These are phyloP conservation scores for Stemphylium beticola DNA, from an alignment of 2,329 filamentous ascomycete genomes.

Conservation along the genomic window DNA sequence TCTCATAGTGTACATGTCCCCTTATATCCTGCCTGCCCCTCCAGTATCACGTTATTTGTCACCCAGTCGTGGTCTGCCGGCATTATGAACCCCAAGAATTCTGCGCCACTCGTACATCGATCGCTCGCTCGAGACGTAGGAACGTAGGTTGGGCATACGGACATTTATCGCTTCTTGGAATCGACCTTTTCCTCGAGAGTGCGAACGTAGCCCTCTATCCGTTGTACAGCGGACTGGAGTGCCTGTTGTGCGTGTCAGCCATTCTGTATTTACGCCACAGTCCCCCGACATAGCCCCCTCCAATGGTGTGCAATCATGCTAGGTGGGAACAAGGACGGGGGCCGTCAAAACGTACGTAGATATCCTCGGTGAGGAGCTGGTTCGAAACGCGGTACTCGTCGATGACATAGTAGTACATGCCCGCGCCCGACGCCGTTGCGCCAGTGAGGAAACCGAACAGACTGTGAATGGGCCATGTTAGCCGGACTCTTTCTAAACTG, in stretches of 20 bases:
- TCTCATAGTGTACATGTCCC: constrained; percentile 9
- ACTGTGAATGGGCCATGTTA: constrained; percentile 54
- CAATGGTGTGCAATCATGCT: background rate
- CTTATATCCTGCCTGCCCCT: background rate
- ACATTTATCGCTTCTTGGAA: constrained; percentile 39
- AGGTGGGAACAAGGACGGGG: background rate
- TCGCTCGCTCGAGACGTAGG: background rate
- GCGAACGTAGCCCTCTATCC: constrained; percentile 82
- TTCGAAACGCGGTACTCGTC: constrained; percentile 94
- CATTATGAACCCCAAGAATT: background rate
- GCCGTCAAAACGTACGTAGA: constrained; percentile 74
- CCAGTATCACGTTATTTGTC: background rate
- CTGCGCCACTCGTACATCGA: background rate
- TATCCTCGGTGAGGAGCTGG: constrained; percentile 91
- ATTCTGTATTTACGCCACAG: background rate
- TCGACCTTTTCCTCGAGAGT: constrained; percentile 81
- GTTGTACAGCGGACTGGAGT: constrained; percentile 84
- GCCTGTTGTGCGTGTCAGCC: constrained; percentile 56
- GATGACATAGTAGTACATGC: constrained; percentile 90
- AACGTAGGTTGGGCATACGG: background rate
- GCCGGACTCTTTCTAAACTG: background rate
- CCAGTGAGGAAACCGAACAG: constrained; percentile 92
- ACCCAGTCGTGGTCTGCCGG: background rate
- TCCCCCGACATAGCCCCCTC: background rate
- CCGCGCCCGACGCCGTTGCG: constrained; percentile 76